Conservation (phyloP, 2,329 filamentous ascomycete species). For the Fusarium odoratissimum region DNA sequence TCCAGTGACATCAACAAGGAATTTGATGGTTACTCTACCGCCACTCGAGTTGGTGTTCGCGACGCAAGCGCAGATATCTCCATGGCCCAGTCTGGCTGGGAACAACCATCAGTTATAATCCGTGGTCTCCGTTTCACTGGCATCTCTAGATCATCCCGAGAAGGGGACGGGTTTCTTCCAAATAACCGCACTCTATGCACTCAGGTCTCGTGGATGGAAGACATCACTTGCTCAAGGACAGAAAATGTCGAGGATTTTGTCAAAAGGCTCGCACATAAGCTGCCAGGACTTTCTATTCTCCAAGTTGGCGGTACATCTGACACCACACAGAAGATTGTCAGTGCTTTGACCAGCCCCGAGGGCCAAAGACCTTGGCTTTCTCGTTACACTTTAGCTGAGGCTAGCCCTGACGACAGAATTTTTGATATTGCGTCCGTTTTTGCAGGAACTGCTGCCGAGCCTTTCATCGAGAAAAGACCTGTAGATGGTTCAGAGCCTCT, state of each 20-base stretch:
- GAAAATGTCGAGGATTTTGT: slow-evolving; percentile 45
- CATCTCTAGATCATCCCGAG: slow-evolving; percentile 46
- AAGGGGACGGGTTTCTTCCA: slow-evolving; percentile 55
- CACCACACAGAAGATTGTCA: slow-evolving; percentile 43
- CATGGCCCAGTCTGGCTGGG: slow-evolving; percentile 54
- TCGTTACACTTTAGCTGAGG: slow-evolving; percentile 48
- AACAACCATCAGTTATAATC: slow-evolving; percentile 54
- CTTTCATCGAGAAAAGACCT: slow-evolving; percentile 47
- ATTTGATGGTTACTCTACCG: slow-evolving; percentile 58
- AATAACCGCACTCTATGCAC: slow-evolving; percentile 62
- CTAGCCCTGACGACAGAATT: not conserved
- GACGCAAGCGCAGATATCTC: slow-evolving; percentile 57
- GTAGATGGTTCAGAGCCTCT: slow-evolving; percentile 36
- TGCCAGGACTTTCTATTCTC: slow-evolving; percentile 53
- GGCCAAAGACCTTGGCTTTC: slow-evolving; percentile 49
- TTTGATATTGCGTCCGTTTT: slow-evolving; percentile 12
- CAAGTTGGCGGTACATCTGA: slow-evolving; percentile 50
- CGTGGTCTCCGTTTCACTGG: slow-evolving; percentile 58
- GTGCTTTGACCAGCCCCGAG: slow-evolving; percentile 38
- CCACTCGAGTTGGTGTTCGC: slow-evolving; percentile 49
- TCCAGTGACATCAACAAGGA: slow-evolving; percentile 47
- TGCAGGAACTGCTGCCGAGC: slow-evolving; percentile 25
- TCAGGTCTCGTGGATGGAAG: slow-evolving; percentile 60
- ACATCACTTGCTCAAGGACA: slow-evolving; percentile 46
- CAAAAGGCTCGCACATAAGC: slow-evolving; percentile 53